Percentiles rank a stretch among this genome's conserved stretches.
phyloP scores from a whole-genome alignment of 2,329 filamentous ascomycete species.

The Ceratocystis eucalypticola region DNA sequence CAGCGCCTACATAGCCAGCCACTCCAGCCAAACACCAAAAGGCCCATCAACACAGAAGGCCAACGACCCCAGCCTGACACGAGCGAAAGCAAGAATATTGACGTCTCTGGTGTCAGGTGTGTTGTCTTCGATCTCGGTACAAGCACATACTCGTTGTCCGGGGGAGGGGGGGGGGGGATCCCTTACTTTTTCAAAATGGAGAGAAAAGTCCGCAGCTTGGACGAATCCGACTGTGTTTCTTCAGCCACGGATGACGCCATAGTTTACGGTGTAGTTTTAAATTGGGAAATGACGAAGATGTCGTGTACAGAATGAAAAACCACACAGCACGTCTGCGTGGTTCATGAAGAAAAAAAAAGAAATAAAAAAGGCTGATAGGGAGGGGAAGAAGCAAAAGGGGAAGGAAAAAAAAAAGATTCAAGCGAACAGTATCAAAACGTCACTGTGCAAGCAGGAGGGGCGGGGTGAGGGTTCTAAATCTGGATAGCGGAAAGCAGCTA shows the following conservation, averaged over 20 bases:
- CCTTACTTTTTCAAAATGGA: slow-evolving; percentile 19
- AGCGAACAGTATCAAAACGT: background rate
- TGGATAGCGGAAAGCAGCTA: slow-evolving; percentile 5
- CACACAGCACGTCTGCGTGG: background rate
- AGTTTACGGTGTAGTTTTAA: background rate
- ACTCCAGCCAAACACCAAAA: background rate
- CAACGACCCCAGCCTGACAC: background rate
- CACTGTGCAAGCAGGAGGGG: slow-evolving; percentile 1
- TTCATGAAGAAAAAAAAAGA: background rate
- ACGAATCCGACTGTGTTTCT: slow-evolving; percentile 16
- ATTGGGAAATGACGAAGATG: background rate
- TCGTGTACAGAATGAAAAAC: background rate
- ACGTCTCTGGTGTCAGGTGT: background rate
- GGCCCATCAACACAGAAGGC: background rate
- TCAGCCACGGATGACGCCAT: slow-evolving; percentile 18
- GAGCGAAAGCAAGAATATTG: background rate
- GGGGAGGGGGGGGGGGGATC: background rate
- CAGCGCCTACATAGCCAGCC: background rate
- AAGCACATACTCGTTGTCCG: background rate
- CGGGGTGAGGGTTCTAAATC: slow-evolving; percentile 7
- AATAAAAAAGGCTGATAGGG: background rate
- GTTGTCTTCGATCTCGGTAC: background rate
- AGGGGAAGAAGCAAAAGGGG: background rate
- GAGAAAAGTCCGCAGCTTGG: slow-evolving; percentile 17
- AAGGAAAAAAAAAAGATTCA: background rate